Conservation (phyloP, 164 flowering plant species). For the Dillenia turbinata region DNA sequence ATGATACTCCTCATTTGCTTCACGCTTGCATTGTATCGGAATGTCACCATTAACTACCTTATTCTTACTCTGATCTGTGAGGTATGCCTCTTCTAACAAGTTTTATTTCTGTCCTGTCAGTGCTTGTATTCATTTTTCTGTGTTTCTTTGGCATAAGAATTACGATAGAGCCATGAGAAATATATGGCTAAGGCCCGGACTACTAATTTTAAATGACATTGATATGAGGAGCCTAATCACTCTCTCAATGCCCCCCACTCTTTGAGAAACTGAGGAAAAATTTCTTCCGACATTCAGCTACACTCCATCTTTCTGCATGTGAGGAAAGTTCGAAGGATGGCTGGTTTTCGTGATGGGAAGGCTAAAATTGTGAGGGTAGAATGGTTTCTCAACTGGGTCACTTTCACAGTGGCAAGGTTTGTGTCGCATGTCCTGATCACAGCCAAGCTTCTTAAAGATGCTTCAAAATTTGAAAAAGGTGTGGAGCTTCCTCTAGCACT, state of each 20-base stretch:
- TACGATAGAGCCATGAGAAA: no score
- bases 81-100: conserved; percentile 34
- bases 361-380: conserved; percentile 59
- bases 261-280: background rate
- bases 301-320: conserved; percentile 85
- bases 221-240: no score
- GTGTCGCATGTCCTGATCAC: conserved; percentile 68
- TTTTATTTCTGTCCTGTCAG: no score
- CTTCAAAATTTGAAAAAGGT: conserved; percentile 70
- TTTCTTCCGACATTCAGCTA: conserved; percentile 41
- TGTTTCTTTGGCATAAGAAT: no score
- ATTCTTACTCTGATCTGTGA: conserved; percentile 91
- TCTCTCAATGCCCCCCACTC: no score
- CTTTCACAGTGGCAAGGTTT: conserved; percentile 58
- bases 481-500: conserved; percentile 86
- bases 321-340: conserved; percentile 84
- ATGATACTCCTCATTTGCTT: conserved; percentile 81
- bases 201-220: no score
- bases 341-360: conserved; percentile 67
- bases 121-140: no score
- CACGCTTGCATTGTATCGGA: conserved; percentile 81
- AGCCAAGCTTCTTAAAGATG: conserved; percentile 69
- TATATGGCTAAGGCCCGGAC: no score
- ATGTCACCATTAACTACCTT: conserved; percentile 93
- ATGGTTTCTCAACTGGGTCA: conserved; percentile 71